A percentile compares a stretch with the other conserved stretches of the same genome.
These are phyloP conservation scores for Ananas comosus DNA, from an alignment of 176 grass and related monocot species.

Conservation along the genomic window DNA sequence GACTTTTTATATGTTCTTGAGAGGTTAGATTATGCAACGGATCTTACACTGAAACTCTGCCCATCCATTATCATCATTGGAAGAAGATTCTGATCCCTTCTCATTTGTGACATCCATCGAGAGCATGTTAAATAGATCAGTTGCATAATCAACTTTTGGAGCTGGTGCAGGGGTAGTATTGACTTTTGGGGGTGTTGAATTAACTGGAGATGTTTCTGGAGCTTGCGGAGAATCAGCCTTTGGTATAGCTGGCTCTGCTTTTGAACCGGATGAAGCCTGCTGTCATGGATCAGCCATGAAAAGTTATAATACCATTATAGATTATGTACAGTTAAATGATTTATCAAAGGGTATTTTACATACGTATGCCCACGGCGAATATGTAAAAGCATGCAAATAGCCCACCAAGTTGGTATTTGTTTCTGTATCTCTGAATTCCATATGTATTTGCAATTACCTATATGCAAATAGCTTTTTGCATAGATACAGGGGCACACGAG, in stretches of 20 bases:
- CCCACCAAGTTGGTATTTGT: no score
- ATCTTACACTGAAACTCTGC: constrained; percentile 85
- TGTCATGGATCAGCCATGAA: constrained; percentile 17
- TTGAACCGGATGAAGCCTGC: constrained; percentile 45
- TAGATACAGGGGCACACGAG: no score
- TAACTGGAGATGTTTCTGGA: constrained; percentile 32
- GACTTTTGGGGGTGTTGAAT: constrained; percentile 34
- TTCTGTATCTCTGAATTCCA: no score
- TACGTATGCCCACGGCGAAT: no score
- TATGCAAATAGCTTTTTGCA: no score
- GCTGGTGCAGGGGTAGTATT: constrained; percentile 31
- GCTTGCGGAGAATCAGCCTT: constrained; percentile 48
- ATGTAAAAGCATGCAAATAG: no score
- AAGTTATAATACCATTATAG: constrained; percentile 13
- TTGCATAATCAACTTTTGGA: constrained; percentile 88
- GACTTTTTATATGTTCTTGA: neutral
- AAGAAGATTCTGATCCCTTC: constrained; percentile 54
- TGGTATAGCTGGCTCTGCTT: constrained; percentile 44
- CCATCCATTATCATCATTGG: constrained; percentile 71
- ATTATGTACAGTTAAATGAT: neutral
- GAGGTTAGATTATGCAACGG: constrained; percentile 2
- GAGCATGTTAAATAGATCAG: constrained; percentile 86
- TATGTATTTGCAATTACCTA: no score
- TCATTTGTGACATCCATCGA: constrained; percentile 64
- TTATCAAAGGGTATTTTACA: no score